Evolutionary conservation across 495 filamentous ascomycete genomes (phyloP).

Genomic region (Aspergillus homomorphus): DNA sequence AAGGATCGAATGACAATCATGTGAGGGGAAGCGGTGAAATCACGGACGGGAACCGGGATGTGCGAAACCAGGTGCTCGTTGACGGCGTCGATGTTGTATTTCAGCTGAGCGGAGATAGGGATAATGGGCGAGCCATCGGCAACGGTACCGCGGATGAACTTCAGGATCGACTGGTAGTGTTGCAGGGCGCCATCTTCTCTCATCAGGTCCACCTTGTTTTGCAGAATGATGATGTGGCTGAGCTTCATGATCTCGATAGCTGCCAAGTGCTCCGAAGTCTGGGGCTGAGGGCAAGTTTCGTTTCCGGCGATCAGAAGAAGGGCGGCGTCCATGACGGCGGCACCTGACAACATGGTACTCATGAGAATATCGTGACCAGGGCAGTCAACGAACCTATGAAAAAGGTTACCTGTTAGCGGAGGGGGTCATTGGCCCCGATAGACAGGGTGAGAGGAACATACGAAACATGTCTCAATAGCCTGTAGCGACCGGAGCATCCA

Average conservation of each 20-base stretch:
- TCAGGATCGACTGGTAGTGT: constrained; percentile 92
- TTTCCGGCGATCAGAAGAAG: constrained; percentile 96
- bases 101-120: constrained; percentile 96
- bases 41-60: constrained; percentile 85
- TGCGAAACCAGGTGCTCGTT: constrained; percentile 90
- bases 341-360: constrained; percentile 99
- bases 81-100: constrained; percentile 99
- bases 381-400: constrained; percentile 80
- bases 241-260: constrained; percentile 99
- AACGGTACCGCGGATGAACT: constrained; percentile 96
- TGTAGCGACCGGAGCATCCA: constrained; percentile 80
- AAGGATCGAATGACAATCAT: constrained; percentile 99
- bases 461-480: constrained; percentile 84
- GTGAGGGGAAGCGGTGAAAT: constrained; percentile 86
- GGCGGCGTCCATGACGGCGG: constrained; percentile 98
- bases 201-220: constrained; percentile 99
- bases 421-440: not conserved
- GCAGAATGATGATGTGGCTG: constrained; percentile 96
- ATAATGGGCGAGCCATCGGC: constrained; percentile 95
- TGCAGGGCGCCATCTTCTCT: constrained; percentile 84
- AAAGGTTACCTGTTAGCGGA: not conserved
- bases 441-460: constrained; percentile 45
- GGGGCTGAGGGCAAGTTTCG: constrained; percentile 97
- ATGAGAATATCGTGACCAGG: constrained; percentile 99
- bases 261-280: constrained; percentile 96